Evolutionary conservation across 495 filamentous ascomycete species (phyloP).

Genomic region (Penicillium lagena): DNA sequence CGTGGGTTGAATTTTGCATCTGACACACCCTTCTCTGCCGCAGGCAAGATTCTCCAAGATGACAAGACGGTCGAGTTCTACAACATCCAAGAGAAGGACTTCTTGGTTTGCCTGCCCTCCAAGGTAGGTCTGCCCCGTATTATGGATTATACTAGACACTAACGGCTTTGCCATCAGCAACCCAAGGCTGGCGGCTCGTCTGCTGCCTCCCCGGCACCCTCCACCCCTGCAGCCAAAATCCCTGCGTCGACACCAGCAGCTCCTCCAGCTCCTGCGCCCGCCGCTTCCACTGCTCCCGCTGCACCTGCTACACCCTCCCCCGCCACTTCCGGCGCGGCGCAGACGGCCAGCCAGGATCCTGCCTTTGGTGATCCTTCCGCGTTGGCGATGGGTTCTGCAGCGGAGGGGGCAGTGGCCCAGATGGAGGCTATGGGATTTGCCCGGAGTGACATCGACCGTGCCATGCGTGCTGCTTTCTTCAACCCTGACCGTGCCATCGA

Average conservation of each 20-base stretch:
- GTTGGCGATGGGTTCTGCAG: constrained; percentile 74
- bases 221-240: constrained; percentile 46
- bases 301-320: constrained; percentile 57
- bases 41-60: constrained; percentile 98
- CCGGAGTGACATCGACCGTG: constrained; percentile 76
- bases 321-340: constrained; percentile 55
- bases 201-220: constrained; percentile 49
- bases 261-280: constrained; percentile 64
- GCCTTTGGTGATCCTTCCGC: constrained; percentile 71
- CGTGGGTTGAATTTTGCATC: not conserved
- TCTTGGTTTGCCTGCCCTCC: constrained; percentile 92
- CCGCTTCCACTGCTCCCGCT: constrained; percentile 50
- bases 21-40: constrained; percentile 4
- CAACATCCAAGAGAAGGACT: constrained; percentile 98
- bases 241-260: constrained; percentile 44
- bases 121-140: constrained; percentile 54
- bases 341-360: constrained; percentile 24
- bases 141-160: not conserved
- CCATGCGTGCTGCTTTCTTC: constrained; percentile 92
- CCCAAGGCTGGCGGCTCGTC: constrained; percentile 64
- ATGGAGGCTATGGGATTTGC: constrained; percentile 98
- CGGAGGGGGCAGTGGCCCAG: constrained; percentile 80
- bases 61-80: constrained; percentile 90
- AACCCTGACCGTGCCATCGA: constrained; percentile 97
- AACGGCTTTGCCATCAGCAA: constrained; percentile 26